Conservation (phyloP, 805 yeast species). For the Priceomyces castillae region DNA sequence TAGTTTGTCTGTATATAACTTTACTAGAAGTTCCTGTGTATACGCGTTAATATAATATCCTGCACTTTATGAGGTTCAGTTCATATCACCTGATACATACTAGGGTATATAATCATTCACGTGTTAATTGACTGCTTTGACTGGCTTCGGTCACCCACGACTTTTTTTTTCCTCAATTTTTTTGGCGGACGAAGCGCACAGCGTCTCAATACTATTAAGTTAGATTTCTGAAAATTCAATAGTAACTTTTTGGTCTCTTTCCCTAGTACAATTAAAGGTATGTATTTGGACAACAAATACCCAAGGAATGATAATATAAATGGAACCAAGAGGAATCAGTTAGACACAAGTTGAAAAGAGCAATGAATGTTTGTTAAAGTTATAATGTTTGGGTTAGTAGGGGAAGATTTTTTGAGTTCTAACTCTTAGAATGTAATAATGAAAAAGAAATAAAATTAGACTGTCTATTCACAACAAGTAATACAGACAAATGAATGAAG, state of each 20-base stretch:
- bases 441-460: no score
- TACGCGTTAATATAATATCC: not conserved
- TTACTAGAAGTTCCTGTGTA: not conserved
- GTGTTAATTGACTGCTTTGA: slow-evolving; percentile 1
- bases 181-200: not conserved
- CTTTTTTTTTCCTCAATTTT: slow-evolving; percentile 1
- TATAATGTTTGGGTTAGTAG: no score
- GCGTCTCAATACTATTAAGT: not conserved
- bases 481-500: no score
- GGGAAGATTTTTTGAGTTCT: no score
- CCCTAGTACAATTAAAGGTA: slow-evolving; percentile 16
- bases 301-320: not conserved
- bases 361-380: no score
- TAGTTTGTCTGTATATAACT: not conserved
- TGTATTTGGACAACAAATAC: slow-evolving; percentile 6
- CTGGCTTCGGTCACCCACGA: not conserved
- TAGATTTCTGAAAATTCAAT: slow-evolving; percentile 1
- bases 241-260: slow-evolving; percentile 1
- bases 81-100: not conserved
- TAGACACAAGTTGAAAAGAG: no score
- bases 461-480: no score
- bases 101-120: not conserved
- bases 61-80: no score
- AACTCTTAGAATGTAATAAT: no score
- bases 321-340: not conserved